A percentile compares a stretch with the other conserved stretches of the same genome.
These are phyloP conservation scores for Dioscorea alata DNA, from an alignment of 106 monocot species.

Conservation along the genomic window DNA sequence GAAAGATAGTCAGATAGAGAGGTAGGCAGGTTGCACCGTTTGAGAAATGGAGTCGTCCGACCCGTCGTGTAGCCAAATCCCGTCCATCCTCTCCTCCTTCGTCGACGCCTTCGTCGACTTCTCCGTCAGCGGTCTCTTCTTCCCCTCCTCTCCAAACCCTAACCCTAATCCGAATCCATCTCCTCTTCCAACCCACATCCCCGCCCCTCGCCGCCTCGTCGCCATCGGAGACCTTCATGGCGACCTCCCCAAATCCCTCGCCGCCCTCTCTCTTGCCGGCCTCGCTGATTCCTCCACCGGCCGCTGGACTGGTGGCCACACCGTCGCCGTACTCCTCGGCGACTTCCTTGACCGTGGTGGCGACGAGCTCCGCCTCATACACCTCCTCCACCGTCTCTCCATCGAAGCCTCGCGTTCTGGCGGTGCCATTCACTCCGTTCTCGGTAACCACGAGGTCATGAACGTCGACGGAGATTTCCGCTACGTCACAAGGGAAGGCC, in stretches of 20 bases:
- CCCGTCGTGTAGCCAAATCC: constrained; percentile 37
- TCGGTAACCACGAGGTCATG: constrained; percentile 96
- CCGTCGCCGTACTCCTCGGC: constrained; percentile 83
- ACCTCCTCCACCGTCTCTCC: constrained; percentile 72
- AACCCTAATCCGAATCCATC: constrained; percentile 8
- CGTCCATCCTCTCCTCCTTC: constrained; percentile 70
- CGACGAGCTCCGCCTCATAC: constrained; percentile 77
- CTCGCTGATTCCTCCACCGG: constrained; percentile 29
- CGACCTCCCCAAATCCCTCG: constrained; percentile 59
- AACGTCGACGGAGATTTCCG: constrained; percentile 77
- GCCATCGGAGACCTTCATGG: constrained; percentile 91
- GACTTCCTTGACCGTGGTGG: constrained; percentile 92
- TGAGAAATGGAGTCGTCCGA: constrained; percentile 5
- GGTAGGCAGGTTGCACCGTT: neutral
- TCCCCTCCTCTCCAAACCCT: constrained; percentile 24
- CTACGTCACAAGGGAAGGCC: constrained; percentile 43
- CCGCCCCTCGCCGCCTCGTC: constrained; percentile 60
- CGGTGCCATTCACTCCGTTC: constrained; percentile 49
- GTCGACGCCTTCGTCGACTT: constrained; percentile 92
- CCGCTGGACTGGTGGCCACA: constrained; percentile 60
- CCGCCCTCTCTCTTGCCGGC: constrained; percentile 69
- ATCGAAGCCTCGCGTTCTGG: constrained; percentile 41
- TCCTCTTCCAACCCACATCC: constrained; percentile 28
- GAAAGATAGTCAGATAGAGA: too few species aligned
- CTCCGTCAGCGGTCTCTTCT: constrained; percentile 72